Base-by-base conservation (phyloP, 2,329 filamentous ascomycete genomes). In the Aphanocladium album region DNA sequence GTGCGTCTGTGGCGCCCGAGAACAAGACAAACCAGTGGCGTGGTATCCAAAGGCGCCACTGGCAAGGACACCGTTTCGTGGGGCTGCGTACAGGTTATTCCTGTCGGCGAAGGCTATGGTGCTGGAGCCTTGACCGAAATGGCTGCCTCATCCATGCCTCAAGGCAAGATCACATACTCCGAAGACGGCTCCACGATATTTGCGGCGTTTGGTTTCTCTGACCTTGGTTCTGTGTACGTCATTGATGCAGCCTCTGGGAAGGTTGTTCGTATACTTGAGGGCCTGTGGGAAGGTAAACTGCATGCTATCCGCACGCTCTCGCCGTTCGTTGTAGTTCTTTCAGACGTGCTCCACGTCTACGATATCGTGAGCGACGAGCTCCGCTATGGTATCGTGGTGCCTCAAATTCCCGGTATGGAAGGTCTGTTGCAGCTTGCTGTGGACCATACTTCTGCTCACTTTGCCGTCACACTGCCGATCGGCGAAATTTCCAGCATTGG, bases 171-270 rank as follows among this genome's bases (percentile, higher is more conserved):
- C 45, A 80, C 87, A 25, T 96, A 90, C 71, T 96, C 92, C 0
- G 85, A 90, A 64, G 92, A 96, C 71, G 91, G 90, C 1, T 96
- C 91, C 14, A 84, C 90, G 2, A 77, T 96, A n/a, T 91, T 91
- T 55, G 86, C 87, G 52, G 86, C 85, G 5, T 83, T 80, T 64
- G 82, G 81, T 35, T 76, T 77, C 33, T 71, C 76, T 11, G 80
- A 84, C 53, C 77, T 83, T 5, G 86, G 87, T 5, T 78, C 87
- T 17, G 80, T 96, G 12, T 86, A 95, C 67, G 80, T 96, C 57
- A 84, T 98, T 64, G 89, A 97, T 71, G 81, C 89, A 1, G 79
- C 83, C 23, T 85, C 83, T 11, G 90, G 91, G 14, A 77, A 76
- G 9, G 78, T 96, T 41, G 83, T 83, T 61, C 83, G 85, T 64